Evolutionary conservation across 352 stramenopile genomes (phyloP), one percentile per base, ranked within the genome.

Genomic region (Phytophthora pisi): DNA sequence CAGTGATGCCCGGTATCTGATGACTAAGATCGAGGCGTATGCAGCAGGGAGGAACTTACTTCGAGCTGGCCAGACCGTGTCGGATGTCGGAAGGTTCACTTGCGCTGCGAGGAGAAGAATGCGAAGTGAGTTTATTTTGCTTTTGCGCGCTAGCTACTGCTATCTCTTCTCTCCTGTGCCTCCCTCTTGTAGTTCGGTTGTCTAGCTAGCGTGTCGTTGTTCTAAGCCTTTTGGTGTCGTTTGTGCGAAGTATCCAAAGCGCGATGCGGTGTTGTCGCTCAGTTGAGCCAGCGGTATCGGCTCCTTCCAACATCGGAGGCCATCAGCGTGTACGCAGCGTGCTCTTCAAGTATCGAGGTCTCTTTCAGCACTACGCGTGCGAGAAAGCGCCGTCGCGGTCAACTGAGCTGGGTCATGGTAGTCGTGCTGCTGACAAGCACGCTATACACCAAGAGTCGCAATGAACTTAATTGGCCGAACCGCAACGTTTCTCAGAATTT

Each of bases 1-100:
- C 24, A 57, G 61, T 58, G 53, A 61, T 34, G 45, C 20, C 49
- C 46, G 45, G 6, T 68, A 62, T n/a, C 20, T 62, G 3, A 68
- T 68, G 61, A 62, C 43, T 16, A 62, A 62, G 30, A 13, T 68
- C 9, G 61, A 68, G 31, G 9, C 45, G 34, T 42, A 24, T 34
- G 60, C 42, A 58, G 5, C 53, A 15, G 34, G 13, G 15, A 52
- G 24, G 40, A 45, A 56, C 30, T 61, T 61, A 68, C 61, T 62
- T 26, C 16, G n/a, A 5, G 4, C 20, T 3, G 10, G 46, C 1
- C 45, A 68, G 16, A 50, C 40, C 5, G 43, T 60, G n/a, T n/a
- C n/a, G n/a, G n/a, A n/a, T 45, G 38, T n/a, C 38, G 28, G 28
- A 31, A 31, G 28, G 28, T 31, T 31, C 28, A 31, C 28, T 31